Conservation (phyloP, 129 eudicot species). For the Silybum marianum region DNA sequence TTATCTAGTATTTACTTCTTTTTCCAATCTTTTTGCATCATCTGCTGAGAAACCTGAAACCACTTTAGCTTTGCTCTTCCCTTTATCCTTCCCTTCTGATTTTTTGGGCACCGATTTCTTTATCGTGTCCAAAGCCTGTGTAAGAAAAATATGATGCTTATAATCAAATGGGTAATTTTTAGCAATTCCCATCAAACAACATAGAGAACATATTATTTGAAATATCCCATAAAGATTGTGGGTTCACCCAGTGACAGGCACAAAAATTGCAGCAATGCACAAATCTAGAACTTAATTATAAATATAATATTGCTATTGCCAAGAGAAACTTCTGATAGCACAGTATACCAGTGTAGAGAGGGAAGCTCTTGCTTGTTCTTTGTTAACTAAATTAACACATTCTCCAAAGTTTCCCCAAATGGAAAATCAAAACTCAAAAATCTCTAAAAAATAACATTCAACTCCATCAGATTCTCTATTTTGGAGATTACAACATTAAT, state of each 20-base stretch:
- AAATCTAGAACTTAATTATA: not conserved
- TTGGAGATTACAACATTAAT: not conserved
- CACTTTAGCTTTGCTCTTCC: constrained; percentile 60
- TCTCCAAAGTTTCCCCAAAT: not conserved
- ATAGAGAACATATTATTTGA: not conserved
- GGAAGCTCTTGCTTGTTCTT: not conserved
- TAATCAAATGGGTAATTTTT: not conserved
- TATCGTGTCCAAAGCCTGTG: constrained; percentile 82
- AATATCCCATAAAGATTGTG: not conserved
- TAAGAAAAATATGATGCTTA: not conserved
- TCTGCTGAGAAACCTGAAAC: constrained; percentile 63
- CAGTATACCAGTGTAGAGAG: not conserved
- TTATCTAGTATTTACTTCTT: constrained; percentile 56
- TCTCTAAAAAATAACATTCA: not conserved
- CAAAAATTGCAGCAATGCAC: not conserved
- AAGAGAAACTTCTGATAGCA: not conserved
- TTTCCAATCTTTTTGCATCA: constrained; percentile 88
- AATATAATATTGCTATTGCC: not conserved
- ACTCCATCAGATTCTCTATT: not conserved
- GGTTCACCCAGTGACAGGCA: not conserved
- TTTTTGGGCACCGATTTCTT: constrained; percentile 71
- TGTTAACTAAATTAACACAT: not conserved
- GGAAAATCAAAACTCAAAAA: not conserved
- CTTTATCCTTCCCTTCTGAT: constrained; percentile 34
- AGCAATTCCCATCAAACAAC: not conserved